Conservation (phyloP, 192 early-diverging fungal species). For the Gryganskiella cystojenkinii region DNA sequence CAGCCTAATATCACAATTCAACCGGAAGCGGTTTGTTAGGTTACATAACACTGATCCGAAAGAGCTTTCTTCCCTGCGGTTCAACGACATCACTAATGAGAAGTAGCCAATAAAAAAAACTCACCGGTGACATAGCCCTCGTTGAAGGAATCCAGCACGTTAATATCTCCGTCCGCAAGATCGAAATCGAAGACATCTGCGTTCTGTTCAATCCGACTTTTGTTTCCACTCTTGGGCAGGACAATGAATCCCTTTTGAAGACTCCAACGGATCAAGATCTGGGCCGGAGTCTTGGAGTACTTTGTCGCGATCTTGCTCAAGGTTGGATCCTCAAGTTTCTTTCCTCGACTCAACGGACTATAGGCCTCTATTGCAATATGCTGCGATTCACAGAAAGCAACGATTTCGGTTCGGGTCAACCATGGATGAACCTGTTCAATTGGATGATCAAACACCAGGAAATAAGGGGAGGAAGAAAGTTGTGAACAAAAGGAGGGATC, state of each 20-base stretch:
- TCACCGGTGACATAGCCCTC: conserved; percentile 58
- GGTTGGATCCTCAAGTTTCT: conserved; percentile 59
- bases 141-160: conserved; percentile 62
- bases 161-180: conserved; percentile 67
- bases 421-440: conserved; percentile 63
- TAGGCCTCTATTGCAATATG: conserved; percentile 67
- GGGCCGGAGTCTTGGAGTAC: conserved; percentile 64
- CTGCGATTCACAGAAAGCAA: conserved; percentile 55
- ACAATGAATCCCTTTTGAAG: conserved; percentile 66
- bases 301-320: conserved; percentile 60
- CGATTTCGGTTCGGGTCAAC: conserved; percentile 56
- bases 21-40: neutral
- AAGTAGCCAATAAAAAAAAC: conserved; percentile 22
- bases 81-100: too few species aligned
- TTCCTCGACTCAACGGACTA: conserved; percentile 62
- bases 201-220: conserved; percentile 66
- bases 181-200: conserved; percentile 67
- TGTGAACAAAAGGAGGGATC: too few species aligned
- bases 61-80: too few species aligned
- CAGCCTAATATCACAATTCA: conserved; percentile 8
- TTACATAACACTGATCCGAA: too few species aligned
- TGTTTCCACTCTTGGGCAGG: conserved; percentile 67
- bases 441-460: too few species aligned
- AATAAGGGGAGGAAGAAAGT: too few species aligned
- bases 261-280: conserved; percentile 68